Evolutionary conservation across 179 eudicot species (phyloP), one percentile per base, ranked within the genome.

Genomic region (Silene noctiflora): DNA sequence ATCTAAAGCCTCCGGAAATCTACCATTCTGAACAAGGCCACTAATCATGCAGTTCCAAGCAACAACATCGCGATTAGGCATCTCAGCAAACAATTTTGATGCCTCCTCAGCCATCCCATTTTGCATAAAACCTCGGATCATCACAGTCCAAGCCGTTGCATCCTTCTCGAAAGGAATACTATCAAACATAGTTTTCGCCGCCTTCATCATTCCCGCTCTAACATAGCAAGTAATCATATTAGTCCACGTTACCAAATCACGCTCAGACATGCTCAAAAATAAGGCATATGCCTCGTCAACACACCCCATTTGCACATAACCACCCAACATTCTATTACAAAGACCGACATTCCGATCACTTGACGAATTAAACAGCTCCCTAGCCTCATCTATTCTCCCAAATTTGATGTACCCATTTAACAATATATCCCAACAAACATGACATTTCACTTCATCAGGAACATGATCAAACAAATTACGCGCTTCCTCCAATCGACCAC

Each of bases 341-440:
- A 87, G 75, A 62, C 84, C 78, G 6, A 86, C 78, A 76, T 80
- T 80, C 63, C 74, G 80, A 51, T 76, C 51, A 31, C 64, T 48
- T 25, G 84, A 86, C 31, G 27, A 76, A 74, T 76, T 82, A 89
- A 89, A 86, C 72, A 90, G 59, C 3, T 71, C 81, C 60, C 83
- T 77, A 70, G 85, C 92, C 76, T 84, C 87, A n/a, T 3, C 78
- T 22, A 85, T 78, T 17, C 79, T 75, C 19, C 89, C 89, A 73
- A 48, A 55, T 51, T 74, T 85, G 21, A 88, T 58, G 42, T 87
- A 88, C 77, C 92, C 92, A 22, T 88, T 85, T 71, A 90, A 68
- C 92, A 88, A 83, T 17, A 87, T 56, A 80, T 87, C 86, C 92
- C 95, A 90, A 63, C 92, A 88, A 62, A 85, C 92, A 53, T 77